phyloP scores from a whole-genome alignment of 495 filamentous ascomycete species.

The Jackrogersella multiformis region DNA sequence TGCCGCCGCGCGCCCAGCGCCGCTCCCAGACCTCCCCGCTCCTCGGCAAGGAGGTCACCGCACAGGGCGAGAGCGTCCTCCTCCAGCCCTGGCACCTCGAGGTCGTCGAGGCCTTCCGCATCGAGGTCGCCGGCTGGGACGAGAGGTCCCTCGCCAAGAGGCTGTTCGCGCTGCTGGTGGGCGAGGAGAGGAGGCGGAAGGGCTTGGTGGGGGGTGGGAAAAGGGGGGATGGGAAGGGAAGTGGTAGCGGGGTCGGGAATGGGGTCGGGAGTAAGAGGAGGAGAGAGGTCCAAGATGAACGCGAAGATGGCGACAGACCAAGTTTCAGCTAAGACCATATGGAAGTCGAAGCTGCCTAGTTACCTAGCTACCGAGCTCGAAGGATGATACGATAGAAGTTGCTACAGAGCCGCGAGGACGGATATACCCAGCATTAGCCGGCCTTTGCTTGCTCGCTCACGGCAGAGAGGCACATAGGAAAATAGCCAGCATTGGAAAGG shows the following conservation, averaged over 20 bases:
- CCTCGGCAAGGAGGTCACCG: constrained; percentile 48
- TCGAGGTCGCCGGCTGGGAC: constrained; percentile 56
- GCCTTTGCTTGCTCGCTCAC: too few relatives aligned
- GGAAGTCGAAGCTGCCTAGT: too few relatives aligned
- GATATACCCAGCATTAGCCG: too few relatives aligned
- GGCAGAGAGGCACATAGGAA: neutral
- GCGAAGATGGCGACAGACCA: too few relatives aligned
- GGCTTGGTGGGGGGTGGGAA: neutral
- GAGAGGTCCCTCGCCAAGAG: constrained; percentile 56
- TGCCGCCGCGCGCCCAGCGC: constrained; percentile 13
- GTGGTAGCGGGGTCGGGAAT: neutral
- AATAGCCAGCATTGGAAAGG: neutral
- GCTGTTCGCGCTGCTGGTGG: constrained; percentile 60
- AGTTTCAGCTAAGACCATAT: too few relatives aligned
- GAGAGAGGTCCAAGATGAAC: neutral
- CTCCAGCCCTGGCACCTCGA: constrained; percentile 64
- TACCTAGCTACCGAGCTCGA: too few relatives aligned
- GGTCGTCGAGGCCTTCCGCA: constrained; percentile 57
- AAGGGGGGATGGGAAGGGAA: neutral
- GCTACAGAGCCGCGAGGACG: too few relatives aligned
- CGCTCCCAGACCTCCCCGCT: constrained; percentile 29
- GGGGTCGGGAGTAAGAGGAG: neutral
- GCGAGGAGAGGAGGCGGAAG: constrained; percentile 52
- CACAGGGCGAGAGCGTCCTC: constrained; percentile 49
- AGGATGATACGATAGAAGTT: too few relatives aligned